phyloP scores from a whole-genome alignment of 176 grass and related monocot genomes.

The Ensete glaucum region DNA sequence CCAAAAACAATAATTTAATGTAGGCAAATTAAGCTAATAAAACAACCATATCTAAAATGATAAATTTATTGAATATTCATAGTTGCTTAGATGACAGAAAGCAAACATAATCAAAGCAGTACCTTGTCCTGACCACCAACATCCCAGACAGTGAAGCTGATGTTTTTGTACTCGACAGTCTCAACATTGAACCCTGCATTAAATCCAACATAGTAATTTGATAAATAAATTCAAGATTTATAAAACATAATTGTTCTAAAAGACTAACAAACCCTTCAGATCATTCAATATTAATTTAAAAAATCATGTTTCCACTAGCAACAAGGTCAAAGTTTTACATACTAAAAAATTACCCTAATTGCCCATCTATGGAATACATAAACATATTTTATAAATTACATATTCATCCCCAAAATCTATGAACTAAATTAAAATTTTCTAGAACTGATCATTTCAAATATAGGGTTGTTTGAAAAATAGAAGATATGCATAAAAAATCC shows the following conservation, averaged over 20 bases:
- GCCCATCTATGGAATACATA: neutral
- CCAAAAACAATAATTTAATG: no score
- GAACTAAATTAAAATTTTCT: no score
- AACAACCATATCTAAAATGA: neutral
- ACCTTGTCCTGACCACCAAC: slow-evolving; percentile 2
- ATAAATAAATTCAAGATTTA: neutral
- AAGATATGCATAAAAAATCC: no score
- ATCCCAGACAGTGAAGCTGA: slow-evolving; percentile 1
- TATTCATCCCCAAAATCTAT: no score
- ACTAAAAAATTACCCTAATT: neutral
- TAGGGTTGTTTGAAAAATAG: no score
- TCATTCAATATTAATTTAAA: neutral
- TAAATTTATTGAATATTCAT: no score
- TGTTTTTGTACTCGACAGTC: slow-evolving; percentile 2
- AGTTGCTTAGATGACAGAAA: no score
- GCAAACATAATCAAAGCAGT: neutral
- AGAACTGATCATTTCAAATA: no score
- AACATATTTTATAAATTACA: neutral
- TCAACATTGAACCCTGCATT: neutral
- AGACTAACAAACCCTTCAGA: neutral
- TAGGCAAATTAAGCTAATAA: neutral
- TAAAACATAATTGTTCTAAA: no score
- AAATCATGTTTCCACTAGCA: neutral
- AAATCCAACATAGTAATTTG: neutral
- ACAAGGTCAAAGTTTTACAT: neutral